phyloP scores from a whole-genome alignment of 176 grass and related monocot genomes.

The Musa troglodytarum region DNA sequence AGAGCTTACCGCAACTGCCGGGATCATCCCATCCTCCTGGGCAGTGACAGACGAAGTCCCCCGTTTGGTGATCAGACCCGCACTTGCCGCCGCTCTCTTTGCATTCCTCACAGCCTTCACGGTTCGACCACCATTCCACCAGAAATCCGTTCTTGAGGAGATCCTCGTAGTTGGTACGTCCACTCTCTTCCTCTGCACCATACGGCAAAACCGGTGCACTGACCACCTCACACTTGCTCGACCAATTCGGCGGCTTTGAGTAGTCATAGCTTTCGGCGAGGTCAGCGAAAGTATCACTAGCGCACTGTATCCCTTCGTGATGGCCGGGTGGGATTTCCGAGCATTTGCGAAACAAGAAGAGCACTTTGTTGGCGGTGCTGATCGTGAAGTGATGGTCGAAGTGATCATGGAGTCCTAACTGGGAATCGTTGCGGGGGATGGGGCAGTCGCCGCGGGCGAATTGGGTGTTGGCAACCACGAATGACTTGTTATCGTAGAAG shows the following conservation, averaged over 20 bases:
- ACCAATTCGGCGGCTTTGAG: background rate
- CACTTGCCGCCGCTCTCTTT: background rate
- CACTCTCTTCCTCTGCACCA: background rate
- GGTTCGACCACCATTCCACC: background rate
- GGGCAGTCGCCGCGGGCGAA: background rate
- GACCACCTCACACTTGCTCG: background rate
- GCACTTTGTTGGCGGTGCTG: background rate
- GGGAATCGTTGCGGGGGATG: background rate
- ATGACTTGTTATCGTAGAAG: background rate
- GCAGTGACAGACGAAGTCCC: too few species aligned
- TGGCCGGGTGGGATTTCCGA: background rate
- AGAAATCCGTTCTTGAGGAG: background rate
- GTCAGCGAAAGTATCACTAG: background rate
- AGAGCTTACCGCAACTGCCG: too few species aligned
- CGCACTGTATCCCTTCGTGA: background rate
- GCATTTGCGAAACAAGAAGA: background rate
- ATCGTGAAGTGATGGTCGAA: background rate
- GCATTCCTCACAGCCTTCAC: background rate
- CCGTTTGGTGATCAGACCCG: background rate
- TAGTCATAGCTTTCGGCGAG: background rate
- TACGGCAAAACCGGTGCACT: background rate
- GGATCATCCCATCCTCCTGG: too few species aligned
- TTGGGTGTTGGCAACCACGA: background rate
- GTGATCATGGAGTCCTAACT: background rate
- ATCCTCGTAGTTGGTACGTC: background rate